A percentile compares a stretch with the other conserved stretches of the same genome.
Evolutionary conservation across 2,329 filamentous ascomycete genomes (phyloP).

Genomic region (Monilinia vaccinii-corymbosi): DNA sequence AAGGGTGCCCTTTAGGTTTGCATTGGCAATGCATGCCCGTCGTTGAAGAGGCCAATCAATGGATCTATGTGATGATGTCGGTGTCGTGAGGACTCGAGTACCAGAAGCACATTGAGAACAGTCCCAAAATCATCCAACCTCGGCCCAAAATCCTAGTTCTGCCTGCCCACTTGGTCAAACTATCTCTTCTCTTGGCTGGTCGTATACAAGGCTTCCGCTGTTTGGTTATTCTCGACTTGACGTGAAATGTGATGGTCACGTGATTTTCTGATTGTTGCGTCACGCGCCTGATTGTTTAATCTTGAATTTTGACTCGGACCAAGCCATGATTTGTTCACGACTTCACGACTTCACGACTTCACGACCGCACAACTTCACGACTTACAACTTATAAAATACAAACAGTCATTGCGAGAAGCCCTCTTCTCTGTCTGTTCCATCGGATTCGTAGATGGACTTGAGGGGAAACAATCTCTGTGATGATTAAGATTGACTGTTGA

Average conservation of each 20-base stretch:
- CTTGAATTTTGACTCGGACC: neutral
- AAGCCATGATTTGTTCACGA: neutral
- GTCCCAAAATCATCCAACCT: neutral
- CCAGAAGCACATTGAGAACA: neutral
- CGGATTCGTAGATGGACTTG: neutral
- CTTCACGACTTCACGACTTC: too few species aligned
- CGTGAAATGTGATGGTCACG: too few species aligned
- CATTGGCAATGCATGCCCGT: neutral
- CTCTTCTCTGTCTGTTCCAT: neutral
- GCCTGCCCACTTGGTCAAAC: neutral
- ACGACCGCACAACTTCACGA: too few species aligned
- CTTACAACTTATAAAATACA: neutral
- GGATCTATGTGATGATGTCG: neutral
- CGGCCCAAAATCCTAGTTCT: neutral
- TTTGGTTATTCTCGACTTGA: conserved; percentile 37
- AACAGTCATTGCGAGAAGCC: neutral
- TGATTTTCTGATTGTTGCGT: neutral
- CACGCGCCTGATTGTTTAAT: neutral
- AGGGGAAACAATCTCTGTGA: neutral
- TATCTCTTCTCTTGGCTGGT: too few species aligned
- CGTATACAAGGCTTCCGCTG: conserved; percentile 29
- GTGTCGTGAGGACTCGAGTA: neutral
- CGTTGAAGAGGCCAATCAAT: neutral
- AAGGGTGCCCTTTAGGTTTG: neutral
- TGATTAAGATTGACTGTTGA: neutral